Base-by-base conservation (phyloP, 2,329 filamentous ascomycete species). In the Fusarium nurragi region DNA sequence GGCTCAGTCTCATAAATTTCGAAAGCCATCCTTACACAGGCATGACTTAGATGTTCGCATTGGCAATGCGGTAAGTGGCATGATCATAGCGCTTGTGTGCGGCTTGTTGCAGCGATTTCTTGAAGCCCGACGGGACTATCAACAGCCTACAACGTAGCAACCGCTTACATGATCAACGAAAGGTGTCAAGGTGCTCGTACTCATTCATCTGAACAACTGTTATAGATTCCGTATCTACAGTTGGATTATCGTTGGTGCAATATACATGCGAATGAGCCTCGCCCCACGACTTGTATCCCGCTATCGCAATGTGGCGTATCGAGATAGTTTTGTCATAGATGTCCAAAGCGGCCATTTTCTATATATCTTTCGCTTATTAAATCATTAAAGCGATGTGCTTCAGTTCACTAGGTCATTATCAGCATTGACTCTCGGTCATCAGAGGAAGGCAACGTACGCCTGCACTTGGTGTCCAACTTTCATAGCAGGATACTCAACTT, bases 391-490 rank as follows among this genome's bases (percentile, higher is more conserved):
- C 82, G 69, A 85, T 85, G 48, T 85, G 81, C 66, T 83, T 84
- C 5, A 86, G 73, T 61, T 86, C 84, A 51, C 80, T 82, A 41
- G 26, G 26, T n/a, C 28, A 44, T 57, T 25, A 22, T 67, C 44
- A 72, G 48, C 26, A 23, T 40, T 19, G 34, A 11, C 19, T 6
- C 5, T 28, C 7, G 9, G 43, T 32, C 6, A 16, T n/a, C 4
- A 18, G 22, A n/a, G n/a, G 6, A 30, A 11, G 8, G 26, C 4
- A 40, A 78, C 83, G 70, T 65, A 86, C 84, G 78, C 79, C 65
- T 87, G 80, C 14, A 88, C 86, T 73, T 86, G 84, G 56, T 86
- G 76, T 4, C 86, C 86, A 13, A 87, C 86, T 76, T 87, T 87
- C 77, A 86, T 84, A 1, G 80, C 70, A 44, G 73, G 75, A 62